Evolutionary conservation across 2,329 filamentous ascomycete species (phyloP).

Genomic region (Penicillium sp.): DNA sequence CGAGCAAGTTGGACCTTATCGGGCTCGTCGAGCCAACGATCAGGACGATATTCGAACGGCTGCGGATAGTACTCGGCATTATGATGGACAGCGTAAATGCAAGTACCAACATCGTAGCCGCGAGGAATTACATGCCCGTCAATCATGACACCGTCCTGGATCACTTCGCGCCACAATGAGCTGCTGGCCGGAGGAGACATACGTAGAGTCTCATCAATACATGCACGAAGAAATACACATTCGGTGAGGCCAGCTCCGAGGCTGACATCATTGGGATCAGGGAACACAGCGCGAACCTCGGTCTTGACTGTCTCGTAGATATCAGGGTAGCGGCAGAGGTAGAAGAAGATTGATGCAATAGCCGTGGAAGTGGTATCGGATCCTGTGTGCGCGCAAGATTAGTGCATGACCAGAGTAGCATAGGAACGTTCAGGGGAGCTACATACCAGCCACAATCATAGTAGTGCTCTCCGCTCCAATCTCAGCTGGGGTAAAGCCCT

Average conservation of each 20-base stretch:
- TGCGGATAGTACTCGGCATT: constrained; percentile 32
- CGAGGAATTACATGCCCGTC: constrained; percentile 32
- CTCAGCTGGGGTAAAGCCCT: constrained; percentile 45
- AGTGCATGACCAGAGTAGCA: not conserved
- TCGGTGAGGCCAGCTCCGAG: constrained; percentile 31
- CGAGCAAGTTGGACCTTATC: constrained; percentile 9
- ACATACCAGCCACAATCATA: constrained; percentile 47
- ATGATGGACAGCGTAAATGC: constrained; percentile 35
- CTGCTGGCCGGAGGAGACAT: constrained; percentile 31
- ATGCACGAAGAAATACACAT: constrained; percentile 44
- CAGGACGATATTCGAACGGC: constrained; percentile 31
- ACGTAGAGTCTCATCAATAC: constrained; percentile 40
- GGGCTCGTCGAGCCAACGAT: constrained; percentile 34
- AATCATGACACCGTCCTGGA: constrained; percentile 29
- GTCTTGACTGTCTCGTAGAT: constrained; percentile 28
- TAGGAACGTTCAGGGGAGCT: not conserved
- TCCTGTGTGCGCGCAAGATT: constrained; percentile 16
- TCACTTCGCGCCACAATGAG: constrained; percentile 31
- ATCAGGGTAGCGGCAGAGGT: constrained; percentile 36
- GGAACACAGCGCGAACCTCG: constrained; percentile 37
- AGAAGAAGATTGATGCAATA: constrained; percentile 40
- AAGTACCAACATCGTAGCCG: constrained; percentile 32
- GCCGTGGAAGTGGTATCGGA: constrained; percentile 43
- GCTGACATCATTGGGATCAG: constrained; percentile 37
- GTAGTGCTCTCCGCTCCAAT: constrained; percentile 50